Conservation (phyloP, 371 early-diverging fungal species). For the Mucor saturninus region DNA sequence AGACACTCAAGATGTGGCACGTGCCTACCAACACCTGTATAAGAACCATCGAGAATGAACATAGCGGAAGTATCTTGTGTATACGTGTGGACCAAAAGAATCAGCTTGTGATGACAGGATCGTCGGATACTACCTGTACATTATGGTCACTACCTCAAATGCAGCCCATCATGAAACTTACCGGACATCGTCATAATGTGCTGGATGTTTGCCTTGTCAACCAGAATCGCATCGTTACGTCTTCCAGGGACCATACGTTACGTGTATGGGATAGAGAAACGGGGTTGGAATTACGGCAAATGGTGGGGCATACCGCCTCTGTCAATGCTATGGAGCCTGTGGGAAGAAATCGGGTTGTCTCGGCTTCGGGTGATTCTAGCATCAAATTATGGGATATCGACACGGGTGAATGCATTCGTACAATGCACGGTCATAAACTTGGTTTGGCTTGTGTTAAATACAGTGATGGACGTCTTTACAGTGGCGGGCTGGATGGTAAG, state of each 20-base stretch:
- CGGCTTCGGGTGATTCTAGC: slow-evolving; percentile 87
- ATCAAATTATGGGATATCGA: slow-evolving; percentile 87
- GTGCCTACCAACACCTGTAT: slow-evolving; percentile 66
- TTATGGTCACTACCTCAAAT: slow-evolving; percentile 79
- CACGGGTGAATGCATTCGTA: slow-evolving; percentile 67
- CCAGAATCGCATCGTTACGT: slow-evolving; percentile 70
- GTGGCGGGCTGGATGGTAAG: slow-evolving; percentile 92
- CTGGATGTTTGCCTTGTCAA: slow-evolving; percentile 80
- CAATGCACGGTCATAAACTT: slow-evolving; percentile 74
- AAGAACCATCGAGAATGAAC: slow-evolving; percentile 54
- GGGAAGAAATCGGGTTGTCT: slow-evolving; percentile 67
- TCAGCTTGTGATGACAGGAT: slow-evolving; percentile 85
- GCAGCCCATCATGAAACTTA: slow-evolving; percentile 46
- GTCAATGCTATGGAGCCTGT: slow-evolving; percentile 87
- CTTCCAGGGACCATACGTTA: slow-evolving; percentile 75
- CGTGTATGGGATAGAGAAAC: slow-evolving; percentile 54
- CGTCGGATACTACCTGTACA: slow-evolving; percentile 87
- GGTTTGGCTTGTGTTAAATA: slow-evolving; percentile 94
- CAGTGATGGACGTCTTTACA: slow-evolving; percentile 82
- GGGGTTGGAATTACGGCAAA: slow-evolving; percentile 61
- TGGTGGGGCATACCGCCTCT: slow-evolving; percentile 84
- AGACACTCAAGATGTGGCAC: slow-evolving; percentile 85
- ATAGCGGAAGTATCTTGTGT: slow-evolving; percentile 88
- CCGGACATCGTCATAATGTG: slow-evolving; percentile 81
- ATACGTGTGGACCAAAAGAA: slow-evolving; percentile 84